These are phyloP conservation scores for Pseudocercospora vitis DNA, from an alignment of 2,329 filamentous ascomycete genomes.

Conservation along the genomic window DNA sequence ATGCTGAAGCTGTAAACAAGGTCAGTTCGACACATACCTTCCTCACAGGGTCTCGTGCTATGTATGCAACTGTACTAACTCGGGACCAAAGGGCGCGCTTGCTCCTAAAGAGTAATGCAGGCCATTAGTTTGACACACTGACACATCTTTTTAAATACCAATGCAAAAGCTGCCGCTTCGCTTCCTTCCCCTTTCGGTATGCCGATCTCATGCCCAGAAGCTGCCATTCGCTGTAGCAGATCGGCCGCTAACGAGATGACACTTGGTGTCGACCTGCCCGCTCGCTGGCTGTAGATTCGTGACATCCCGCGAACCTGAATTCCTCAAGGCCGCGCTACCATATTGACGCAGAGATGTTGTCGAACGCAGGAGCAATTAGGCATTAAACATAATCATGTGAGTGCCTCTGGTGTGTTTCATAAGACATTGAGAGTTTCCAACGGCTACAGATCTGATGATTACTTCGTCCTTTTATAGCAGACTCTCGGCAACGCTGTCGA, in stretches of 20 bases:
- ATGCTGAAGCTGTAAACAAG: conserved; percentile 27
- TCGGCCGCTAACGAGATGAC: conserved; percentile 1
- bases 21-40: too few relatives aligned
- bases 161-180: neutral
- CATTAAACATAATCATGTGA: too few relatives aligned
- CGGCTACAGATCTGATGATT: too few relatives aligned
- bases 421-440: too few relatives aligned
- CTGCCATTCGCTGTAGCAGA: neutral
- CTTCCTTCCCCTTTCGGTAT: conserved; percentile 1
- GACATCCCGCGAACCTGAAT: too few relatives aligned
- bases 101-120: neutral
- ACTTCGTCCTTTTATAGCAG: too few relatives aligned
- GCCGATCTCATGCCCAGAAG: neutral
- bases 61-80: neutral
- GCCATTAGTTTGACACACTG: conserved; percentile 2
- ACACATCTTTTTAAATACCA: conserved; percentile 1
- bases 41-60: too few relatives aligned
- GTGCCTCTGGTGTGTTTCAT: too few relatives aligned
- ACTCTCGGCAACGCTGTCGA: too few relatives aligned
- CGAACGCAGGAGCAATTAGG: too few relatives aligned
- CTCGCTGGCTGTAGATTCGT: neutral
- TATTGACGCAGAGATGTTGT: too few relatives aligned
- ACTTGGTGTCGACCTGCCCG: neutral
- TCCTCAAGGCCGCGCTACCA: too few relatives aligned
- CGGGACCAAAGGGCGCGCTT: neutral